Evolutionary conservation across 2,329 filamentous ascomycete genomes (phyloP).

Genomic region (Fusarium sp.): DNA sequence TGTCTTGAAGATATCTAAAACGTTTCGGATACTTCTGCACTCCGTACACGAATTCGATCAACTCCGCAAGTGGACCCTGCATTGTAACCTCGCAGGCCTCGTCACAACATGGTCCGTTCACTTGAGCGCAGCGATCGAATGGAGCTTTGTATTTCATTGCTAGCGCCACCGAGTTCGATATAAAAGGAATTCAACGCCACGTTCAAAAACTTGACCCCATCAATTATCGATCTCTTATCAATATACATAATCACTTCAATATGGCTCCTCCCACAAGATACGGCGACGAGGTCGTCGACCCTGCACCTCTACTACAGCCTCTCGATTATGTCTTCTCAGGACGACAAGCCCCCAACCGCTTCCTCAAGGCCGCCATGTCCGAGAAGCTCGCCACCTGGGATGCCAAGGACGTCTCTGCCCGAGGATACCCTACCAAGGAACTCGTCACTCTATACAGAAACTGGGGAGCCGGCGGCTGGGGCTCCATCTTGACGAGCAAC

Average conservation of each 20-base stretch:
- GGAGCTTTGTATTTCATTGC: not conserved
- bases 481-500: slow-evolving; percentile 31
- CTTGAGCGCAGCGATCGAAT: not conserved
- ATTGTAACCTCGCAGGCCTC: not conserved
- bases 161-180: not conserved
- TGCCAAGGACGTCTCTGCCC: slow-evolving; percentile 26
- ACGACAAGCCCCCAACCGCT: slow-evolving; percentile 27
- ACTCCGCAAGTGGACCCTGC: slow-evolving; percentile 3
- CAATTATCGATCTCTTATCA: rapidly evolving
- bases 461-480: slow-evolving; percentile 36
- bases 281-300: slow-evolving; percentile 27
- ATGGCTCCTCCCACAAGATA: slow-evolving; percentile 29
- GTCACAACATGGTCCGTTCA: slow-evolving; percentile 5
- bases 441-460: slow-evolving; percentile 32
- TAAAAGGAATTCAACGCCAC: not conserved
- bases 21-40: no score
- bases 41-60: not conserved
- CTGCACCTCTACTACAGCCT: slow-evolving; percentile 29
- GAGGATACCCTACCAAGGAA: slow-evolving; percentile 31
- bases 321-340: slow-evolving; percentile 32
- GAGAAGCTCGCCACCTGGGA: slow-evolving; percentile 38
- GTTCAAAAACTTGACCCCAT: not conserved
- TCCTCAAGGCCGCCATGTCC: slow-evolving; percentile 40
- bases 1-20: no score
- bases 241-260: not conserved